phyloP scores from a whole-genome alignment of 2,329 filamentous ascomycete species.

The Penicillium nordicum region DNA sequence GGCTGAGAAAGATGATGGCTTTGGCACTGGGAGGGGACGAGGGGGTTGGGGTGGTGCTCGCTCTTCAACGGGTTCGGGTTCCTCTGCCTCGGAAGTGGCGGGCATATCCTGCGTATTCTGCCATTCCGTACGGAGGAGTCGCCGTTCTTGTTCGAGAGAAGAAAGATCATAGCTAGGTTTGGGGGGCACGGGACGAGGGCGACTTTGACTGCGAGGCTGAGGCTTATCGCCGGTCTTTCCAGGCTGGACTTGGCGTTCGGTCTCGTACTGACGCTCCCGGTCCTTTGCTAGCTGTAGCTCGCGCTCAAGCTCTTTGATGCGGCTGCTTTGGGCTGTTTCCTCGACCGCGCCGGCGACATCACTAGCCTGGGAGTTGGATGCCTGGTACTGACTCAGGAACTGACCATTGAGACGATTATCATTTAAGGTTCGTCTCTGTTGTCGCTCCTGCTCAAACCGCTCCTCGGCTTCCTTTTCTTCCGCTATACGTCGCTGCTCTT shows the following conservation, averaged over 20 bases:
- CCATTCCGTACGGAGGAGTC: constrained; percentile 58
- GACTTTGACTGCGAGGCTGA: constrained; percentile 26
- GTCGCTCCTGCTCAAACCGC: constrained; percentile 63
- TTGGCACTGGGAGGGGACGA: constrained; percentile 32
- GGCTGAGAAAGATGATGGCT: constrained; percentile 10
- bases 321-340: constrained; percentile 57
- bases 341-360: constrained; percentile 36
- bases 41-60: constrained; percentile 26
- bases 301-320: constrained; percentile 76
- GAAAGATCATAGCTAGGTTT: constrained; percentile 53
- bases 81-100: constrained; percentile 16
- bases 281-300: constrained; percentile 66
- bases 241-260: constrained; percentile 51
- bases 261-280: constrained; percentile 62
- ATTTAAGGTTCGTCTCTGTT: constrained; percentile 57
- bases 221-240: constrained; percentile 22
- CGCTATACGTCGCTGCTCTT: constrained; percentile 66
- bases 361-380: constrained; percentile 64
- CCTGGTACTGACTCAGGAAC: constrained; percentile 81
- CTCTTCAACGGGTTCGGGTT: constrained; percentile 10
- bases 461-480: constrained; percentile 73
- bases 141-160: constrained; percentile 60
- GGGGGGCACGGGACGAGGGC: constrained; percentile 32
- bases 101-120: constrained; percentile 40
- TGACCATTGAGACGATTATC: constrained; percentile 74